Evolutionary conservation across 2,329 filamentous ascomycete species (phyloP), one percentile per base, ranked within the genome.

Genomic region (Colletotrichum tofieldiae): DNA sequence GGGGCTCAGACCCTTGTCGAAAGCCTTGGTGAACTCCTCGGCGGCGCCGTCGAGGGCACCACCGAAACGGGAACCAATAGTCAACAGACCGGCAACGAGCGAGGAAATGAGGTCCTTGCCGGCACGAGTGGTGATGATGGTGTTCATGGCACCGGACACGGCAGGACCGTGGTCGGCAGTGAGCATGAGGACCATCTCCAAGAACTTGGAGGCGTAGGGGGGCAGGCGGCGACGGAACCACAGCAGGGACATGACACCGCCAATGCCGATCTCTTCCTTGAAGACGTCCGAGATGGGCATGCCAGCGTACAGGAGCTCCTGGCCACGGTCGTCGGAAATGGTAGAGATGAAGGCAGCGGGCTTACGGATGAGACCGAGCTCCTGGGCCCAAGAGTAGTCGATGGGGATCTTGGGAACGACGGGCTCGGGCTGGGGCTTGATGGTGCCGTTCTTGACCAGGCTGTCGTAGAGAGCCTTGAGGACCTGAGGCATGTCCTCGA

Each of bases 251-350:
- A 99, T 99, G 87, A 99, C 96, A 93, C 96, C 96, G 84, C 96
- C 96, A 79, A 99, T 98, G 79, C 96, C 96, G 79, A 99, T 98
- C 79, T 98, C 95, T 89, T 99, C 96, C 84, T 87, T 94, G 93
- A 99, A 99, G 76, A 99, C 96, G 83, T 99, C 96, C n/a, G 96
- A 98, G 82, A 99, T 99, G 81, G 96, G 96, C 94, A 99, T 98
- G 82, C 96, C 96, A 76, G 96, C 96, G 85, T 99, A 99, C 77
- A 99, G 90, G 74, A 99, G 93, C 87, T 99, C 96, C 85, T 99
- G 96, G 77, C 96, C 96, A 95, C 96, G 96, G 88, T 99, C 96
- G 83, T 99, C 96, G 79, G 96, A 98, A 82, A 99, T 99, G 84
- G 96, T 99, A 79, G 96, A 99, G 85, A 99, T 99, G 90, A 99